phyloP scores from a whole-genome alignment of 2,329 filamentous ascomycete species.

The Neofusicoccum cordaticola region DNA sequence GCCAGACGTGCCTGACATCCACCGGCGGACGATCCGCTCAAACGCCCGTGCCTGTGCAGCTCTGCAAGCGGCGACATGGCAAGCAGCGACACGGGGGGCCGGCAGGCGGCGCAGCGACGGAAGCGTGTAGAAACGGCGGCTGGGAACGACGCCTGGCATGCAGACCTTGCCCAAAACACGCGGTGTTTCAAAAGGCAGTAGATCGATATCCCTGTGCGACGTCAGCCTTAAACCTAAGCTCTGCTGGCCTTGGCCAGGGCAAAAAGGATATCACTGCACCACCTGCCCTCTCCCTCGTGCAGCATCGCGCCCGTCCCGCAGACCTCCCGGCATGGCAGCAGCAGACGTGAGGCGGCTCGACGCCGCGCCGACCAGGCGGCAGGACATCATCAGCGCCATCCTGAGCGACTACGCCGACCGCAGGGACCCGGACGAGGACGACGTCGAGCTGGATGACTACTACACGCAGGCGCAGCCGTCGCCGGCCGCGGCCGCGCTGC shows the following conservation, averaged over 20 bases:
- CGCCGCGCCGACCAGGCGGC: conserved; percentile 30
- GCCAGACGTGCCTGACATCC: neutral
- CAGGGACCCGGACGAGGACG: conserved; percentile 1
- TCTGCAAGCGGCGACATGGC: neutral
- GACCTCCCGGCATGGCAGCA: conserved; percentile 22
- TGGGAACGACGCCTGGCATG: conserved; percentile 17
- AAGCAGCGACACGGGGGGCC: neutral
- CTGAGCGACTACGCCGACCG: conserved; percentile 34
- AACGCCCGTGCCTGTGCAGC: neutral
- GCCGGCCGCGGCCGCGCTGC: neutral
- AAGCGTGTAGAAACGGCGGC: neutral
- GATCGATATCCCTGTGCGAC: conserved; percentile 24
- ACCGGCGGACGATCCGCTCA: neutral
- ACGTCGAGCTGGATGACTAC: conserved; percentile 9
- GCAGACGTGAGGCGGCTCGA: conserved; percentile 7
- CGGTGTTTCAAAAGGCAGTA: conserved; percentile 28
- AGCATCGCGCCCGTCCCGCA: neutral
- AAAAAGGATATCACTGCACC: conserved; percentile 7
- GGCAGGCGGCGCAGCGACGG: neutral
- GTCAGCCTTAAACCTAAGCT: conserved; percentile 30
- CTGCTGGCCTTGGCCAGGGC: neutral
- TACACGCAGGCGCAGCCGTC: conserved; percentile 5
- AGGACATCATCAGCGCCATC: conserved; percentile 38
- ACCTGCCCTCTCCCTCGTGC: neutral
- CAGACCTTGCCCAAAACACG: conserved; percentile 33